Conservation (phyloP, 257 asterid genomes). For the Solanum chiquidenum region DNA sequence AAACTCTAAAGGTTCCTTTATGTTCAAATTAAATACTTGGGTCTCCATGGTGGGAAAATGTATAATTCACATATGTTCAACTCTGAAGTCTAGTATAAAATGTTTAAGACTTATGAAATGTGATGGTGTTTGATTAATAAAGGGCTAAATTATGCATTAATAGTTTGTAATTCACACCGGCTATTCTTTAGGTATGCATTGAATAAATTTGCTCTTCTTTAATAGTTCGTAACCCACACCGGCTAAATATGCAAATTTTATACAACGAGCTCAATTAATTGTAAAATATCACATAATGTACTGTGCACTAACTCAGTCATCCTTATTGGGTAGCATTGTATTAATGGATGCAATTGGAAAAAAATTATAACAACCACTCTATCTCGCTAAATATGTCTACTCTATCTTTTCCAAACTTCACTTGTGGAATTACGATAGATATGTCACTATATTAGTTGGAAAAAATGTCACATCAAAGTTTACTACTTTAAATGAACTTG, state of each 20-base stretch:
- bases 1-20: background rate
- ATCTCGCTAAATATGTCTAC: background rate
- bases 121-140: background rate
- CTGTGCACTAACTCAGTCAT: background rate
- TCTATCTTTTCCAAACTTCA: too few species aligned
- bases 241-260: background rate
- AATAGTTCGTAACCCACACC: background rate
- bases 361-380: too few species aligned
- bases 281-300: background rate
- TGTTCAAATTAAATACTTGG: background rate
- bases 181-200: background rate
- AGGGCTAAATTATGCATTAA: background rate
- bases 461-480: background rate
- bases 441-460: background rate
- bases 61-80: background rate
- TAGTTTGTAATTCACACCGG: too few species aligned
- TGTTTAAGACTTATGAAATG: background rate
- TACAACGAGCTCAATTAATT: background rate
- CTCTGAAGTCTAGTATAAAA: background rate
- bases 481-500: background rate
- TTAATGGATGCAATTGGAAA: background rate
- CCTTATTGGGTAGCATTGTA: background rate
- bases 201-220: too few species aligned
- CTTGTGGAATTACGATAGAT: background rate
- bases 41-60: background rate